A percentile compares a stretch with the other conserved stretches of the same genome.
Evolutionary conservation across 2,329 filamentous ascomycete species (phyloP).

Genomic region (Aspergillus piperis): DNA sequence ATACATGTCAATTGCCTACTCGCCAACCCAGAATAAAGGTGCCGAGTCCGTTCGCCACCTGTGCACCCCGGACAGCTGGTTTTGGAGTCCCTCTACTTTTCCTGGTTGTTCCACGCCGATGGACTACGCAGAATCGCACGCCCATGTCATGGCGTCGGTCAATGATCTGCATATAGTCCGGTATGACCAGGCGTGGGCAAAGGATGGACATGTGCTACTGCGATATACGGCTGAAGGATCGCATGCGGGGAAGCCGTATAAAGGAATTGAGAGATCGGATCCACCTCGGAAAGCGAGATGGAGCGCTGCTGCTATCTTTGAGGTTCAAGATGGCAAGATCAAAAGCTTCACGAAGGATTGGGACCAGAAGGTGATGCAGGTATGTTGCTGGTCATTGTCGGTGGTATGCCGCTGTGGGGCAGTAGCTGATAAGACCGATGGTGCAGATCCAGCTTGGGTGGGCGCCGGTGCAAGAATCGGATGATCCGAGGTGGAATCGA

Average conservation of each 20-base stretch:
- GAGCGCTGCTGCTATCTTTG: slow-evolving; percentile 44
- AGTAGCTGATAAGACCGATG: too few relatives aligned
- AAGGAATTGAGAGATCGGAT: slow-evolving; percentile 36
- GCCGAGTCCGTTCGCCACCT: slow-evolving; percentile 36
- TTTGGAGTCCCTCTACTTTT: slow-evolving; percentile 42
- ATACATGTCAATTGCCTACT: slow-evolving; percentile 43
- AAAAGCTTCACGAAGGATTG: slow-evolving; percentile 42
- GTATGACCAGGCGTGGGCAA: slow-evolving; percentile 40
- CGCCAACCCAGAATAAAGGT: slow-evolving; percentile 38
- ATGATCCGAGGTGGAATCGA: slow-evolving; percentile 25
- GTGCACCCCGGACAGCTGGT: slow-evolving; percentile 34
- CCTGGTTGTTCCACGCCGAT: slow-evolving; percentile 39
- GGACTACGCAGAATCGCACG: slow-evolving; percentile 41
- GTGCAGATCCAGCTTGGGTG: slow-evolving; percentile 24
- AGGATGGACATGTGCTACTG: slow-evolving; percentile 37
- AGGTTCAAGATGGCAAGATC: slow-evolving; percentile 39
- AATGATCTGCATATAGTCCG: slow-evolving; percentile 39
- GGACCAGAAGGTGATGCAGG: slow-evolving; percentile 34
- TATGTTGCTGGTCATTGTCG: neutral
- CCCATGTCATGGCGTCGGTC: slow-evolving; percentile 38
- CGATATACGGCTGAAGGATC: slow-evolving; percentile 42
- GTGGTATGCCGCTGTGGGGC: too few relatives aligned
- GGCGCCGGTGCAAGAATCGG: slow-evolving; percentile 22
- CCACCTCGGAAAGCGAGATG: slow-evolving; percentile 34
- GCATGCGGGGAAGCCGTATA: slow-evolving; percentile 38